These are phyloP conservation scores for Neopestalotiopsis sp. DNA, from an alignment of 2,329 filamentous ascomycete genomes.

Conservation along the genomic window DNA sequence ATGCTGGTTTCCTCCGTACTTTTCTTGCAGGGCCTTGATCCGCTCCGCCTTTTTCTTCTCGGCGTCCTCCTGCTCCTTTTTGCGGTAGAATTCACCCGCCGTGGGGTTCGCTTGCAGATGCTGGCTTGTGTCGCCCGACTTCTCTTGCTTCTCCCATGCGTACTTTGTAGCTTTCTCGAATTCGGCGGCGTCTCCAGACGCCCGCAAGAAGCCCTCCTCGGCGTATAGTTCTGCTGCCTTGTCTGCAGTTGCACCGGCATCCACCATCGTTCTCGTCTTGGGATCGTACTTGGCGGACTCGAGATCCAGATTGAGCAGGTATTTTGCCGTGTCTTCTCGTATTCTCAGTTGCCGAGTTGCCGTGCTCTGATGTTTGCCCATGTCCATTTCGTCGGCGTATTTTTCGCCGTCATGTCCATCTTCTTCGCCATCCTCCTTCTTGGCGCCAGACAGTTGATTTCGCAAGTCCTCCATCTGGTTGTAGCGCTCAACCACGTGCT, in stretches of 20 bases:
- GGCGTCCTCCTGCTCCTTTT: conserved; percentile 77
- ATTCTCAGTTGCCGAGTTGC: conserved; percentile 89
- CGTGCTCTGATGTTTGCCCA: conserved; percentile 91
- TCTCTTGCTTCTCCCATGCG: conserved; percentile 95
- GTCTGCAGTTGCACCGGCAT: conserved; percentile 80
- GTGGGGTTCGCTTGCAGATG: conserved; percentile 98
- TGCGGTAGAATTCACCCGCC: conserved; percentile 82
- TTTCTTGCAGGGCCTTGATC: conserved; percentile 75
- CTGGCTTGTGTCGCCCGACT: conserved; percentile 75
- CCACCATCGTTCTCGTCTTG: conserved; percentile 90
- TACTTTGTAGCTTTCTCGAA: conserved; percentile 90
- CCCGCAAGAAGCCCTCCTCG: conserved; percentile 89
- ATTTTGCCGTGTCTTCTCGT: conserved; percentile 96
- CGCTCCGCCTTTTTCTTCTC: conserved; percentile 72
- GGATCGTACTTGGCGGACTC: conserved; percentile 98
- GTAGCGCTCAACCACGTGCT: conserved; percentile 86
- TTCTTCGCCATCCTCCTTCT: conserved; percentile 56
- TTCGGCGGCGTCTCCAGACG: conserved; percentile 88
- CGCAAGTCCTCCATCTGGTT: conserved; percentile 81
- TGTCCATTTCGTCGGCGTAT: conserved; percentile 95
- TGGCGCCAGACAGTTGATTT: conserved; percentile 52
- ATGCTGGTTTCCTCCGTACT: conserved; percentile 77
- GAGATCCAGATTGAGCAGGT: conserved; percentile 90
- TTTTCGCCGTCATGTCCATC: conserved; percentile 67
- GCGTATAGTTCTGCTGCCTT: conserved; percentile 83